These are phyloP conservation scores for Lindgomyces ingoldianus DNA, from an alignment of 495 filamentous ascomycete species.

Conservation along the genomic window DNA sequence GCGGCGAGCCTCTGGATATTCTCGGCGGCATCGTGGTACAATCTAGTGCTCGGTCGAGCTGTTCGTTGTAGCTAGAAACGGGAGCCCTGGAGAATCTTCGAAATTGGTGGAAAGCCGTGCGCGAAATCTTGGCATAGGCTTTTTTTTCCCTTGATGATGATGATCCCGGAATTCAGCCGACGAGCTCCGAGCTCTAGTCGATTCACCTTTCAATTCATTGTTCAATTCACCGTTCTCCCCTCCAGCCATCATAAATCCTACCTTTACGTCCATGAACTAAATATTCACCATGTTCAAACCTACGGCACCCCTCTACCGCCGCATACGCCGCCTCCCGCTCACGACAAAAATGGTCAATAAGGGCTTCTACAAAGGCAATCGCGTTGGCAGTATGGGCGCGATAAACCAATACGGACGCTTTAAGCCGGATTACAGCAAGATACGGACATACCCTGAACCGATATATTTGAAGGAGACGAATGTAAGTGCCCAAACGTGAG, in stretches of 20 bases:
- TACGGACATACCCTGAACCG: conserved; percentile 64
- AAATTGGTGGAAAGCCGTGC: not conserved
- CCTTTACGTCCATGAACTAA: too few species aligned
- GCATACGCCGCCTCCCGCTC: conserved; percentile 67
- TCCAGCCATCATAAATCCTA: too few species aligned
- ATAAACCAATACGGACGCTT: conserved; percentile 87
- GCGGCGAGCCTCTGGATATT: conserved; percentile 35
- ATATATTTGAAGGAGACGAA: not conserved
- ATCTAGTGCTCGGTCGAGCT: too few species aligned
- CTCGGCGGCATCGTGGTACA: conserved; percentile 30
- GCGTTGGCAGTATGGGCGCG: conserved; percentile 79
- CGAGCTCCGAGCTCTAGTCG: conserved; percentile 1
- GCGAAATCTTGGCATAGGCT: conserved; percentile 33
- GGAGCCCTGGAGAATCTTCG: not conserved
- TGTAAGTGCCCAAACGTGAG: not conserved
- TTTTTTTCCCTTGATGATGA: not conserved
- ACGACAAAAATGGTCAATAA: conserved; percentile 91
- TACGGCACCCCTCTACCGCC: conserved; percentile 65
- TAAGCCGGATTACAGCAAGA: conserved; percentile 77
- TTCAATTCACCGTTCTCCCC: too few species aligned
- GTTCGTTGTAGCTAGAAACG: too few species aligned
- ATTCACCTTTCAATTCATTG: too few species aligned
- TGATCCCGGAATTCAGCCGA: conserved; percentile 15
- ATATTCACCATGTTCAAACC: conserved; percentile 70
- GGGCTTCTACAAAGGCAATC: conserved; percentile 95